Conservation (phyloP, 352 stramenopile genomes). For the Globisporangium canariense region DNA sequence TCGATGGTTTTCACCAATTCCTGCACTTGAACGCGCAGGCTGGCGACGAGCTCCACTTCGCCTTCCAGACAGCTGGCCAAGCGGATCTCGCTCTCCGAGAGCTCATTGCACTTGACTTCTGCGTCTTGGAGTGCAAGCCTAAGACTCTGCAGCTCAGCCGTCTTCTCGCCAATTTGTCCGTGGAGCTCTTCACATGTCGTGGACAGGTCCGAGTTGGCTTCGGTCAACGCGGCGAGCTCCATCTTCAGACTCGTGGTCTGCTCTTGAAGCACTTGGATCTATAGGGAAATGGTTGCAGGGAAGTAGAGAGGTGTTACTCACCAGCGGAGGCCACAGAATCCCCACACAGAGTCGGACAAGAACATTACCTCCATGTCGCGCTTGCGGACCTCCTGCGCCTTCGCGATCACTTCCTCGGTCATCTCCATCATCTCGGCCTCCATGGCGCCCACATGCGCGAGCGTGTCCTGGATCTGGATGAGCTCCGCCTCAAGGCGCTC, state of each 20-base stretch:
- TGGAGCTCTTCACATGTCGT: conserved; percentile 35
- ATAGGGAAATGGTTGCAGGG: neutral
- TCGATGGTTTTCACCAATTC: conserved; percentile 37
- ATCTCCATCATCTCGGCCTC: conserved; percentile 74
- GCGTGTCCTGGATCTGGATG: conserved; percentile 49
- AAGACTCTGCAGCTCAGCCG: conserved; percentile 27
- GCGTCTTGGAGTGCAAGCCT: conserved; percentile 37
- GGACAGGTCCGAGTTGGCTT: conserved; percentile 49
- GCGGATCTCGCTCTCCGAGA: conserved; percentile 48
- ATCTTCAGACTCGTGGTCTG: conserved; percentile 40
- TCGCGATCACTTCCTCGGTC: conserved; percentile 74
- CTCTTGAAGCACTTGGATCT: conserved; percentile 55
- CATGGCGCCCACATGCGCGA: conserved; percentile 70
- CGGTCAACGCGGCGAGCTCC: conserved; percentile 37
- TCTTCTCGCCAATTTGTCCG: conserved; percentile 31
- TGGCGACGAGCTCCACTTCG: conserved; percentile 33
- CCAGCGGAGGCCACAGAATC: neutral
- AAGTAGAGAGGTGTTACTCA: conserved; percentile 2
- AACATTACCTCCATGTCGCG: conserved; percentile 45
- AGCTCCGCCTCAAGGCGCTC: conserved; percentile 52
- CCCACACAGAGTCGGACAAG: conserved; percentile 1
- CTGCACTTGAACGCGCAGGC: conserved; percentile 47
- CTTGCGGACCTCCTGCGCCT: conserved; percentile 63
- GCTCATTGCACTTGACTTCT: conserved; percentile 47
- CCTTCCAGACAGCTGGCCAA: conserved; percentile 37